phyloP scores from a whole-genome alignment of 139 green algal genomes.

The Astrephomene gubernaculifera region DNA sequence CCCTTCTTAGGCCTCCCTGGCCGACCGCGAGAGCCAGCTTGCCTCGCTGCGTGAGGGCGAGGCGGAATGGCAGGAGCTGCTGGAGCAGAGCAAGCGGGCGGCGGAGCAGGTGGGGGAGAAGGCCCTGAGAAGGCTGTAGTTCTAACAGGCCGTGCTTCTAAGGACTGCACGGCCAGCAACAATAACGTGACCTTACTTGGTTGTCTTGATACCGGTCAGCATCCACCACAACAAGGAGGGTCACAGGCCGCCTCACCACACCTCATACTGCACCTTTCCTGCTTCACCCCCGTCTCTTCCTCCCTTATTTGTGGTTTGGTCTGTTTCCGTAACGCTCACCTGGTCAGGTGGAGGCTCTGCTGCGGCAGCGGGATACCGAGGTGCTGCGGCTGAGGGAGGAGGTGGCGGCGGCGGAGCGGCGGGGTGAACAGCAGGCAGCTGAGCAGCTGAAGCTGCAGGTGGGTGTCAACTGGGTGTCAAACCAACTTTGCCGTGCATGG shows the following conservation, averaged over 20 bases:
- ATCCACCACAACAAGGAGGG: not conserved
- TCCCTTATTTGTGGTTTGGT: not conserved
- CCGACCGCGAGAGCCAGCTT: constrained; percentile 10
- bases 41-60: not conserved
- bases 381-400: not conserved
- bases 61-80: constrained; percentile 33
- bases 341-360: not conserved
- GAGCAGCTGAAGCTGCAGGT: constrained; percentile 5
- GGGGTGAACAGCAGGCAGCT: not conserved
- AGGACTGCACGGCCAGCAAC: not conserved
- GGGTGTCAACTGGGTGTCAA: not conserved
- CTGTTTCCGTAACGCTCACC: not conserved
- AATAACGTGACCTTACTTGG: not conserved
- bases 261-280: not conserved
- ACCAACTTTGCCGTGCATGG: not conserved
- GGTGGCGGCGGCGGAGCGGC: not conserved
- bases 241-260: not conserved
- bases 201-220: not conserved
- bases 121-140: no score
- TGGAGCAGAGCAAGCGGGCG: constrained; percentile 24
- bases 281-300: not conserved
- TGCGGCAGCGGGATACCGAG: not conserved
- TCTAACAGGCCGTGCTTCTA: no score
- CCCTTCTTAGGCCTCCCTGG: not conserved
- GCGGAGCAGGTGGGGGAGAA: constrained; percentile 17